These are phyloP conservation scores for Rubia yunnanensis DNA, from an alignment of 257 asterid species.

Conservation along the genomic window DNA sequence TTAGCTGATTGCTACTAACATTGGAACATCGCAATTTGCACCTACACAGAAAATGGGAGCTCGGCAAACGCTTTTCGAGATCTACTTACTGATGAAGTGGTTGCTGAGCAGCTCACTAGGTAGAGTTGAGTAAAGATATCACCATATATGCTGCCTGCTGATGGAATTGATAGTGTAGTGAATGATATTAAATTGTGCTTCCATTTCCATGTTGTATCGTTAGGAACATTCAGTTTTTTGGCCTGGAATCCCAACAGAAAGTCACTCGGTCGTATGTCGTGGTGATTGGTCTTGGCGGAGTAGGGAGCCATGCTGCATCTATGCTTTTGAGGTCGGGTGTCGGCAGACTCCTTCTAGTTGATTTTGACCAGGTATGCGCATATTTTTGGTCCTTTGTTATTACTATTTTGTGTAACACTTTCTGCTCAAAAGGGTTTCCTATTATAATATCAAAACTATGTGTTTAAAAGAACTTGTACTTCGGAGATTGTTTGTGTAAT, in stretches of 20 bases:
- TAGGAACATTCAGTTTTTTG: conserved; percentile 96
- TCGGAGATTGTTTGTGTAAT: neutral
- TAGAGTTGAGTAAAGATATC: conserved; percentile 8
- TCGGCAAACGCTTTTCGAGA: conserved; percentile 25
- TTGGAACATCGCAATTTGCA: too few relatives aligned
- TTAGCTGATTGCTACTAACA: neutral
- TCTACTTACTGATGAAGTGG: conserved; percentile 75
- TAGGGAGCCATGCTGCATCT: conserved; percentile 97
- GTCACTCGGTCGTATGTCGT: conserved; percentile 79
- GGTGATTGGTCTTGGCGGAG: conserved; percentile 98
- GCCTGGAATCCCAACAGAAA: conserved; percentile 66
- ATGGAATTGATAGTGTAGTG: neutral
- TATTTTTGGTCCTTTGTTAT: neutral
- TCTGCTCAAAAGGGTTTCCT: neutral
- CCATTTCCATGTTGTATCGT: conserved; percentile 11
- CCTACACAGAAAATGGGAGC: conserved; percentile 17
- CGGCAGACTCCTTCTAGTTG: conserved; percentile 86
- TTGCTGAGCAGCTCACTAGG: conserved; percentile 97
- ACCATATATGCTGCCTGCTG: neutral
- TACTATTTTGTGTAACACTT: neutral
- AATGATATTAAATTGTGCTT: neutral
- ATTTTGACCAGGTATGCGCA: conserved; percentile 75
- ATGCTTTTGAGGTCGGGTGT: conserved; percentile 96
- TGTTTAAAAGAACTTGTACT: neutral
- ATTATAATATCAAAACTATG: neutral